Evolutionary conservation across 2,329 filamentous ascomycete species (phyloP).

Genomic region (Cadophora sp.): DNA sequence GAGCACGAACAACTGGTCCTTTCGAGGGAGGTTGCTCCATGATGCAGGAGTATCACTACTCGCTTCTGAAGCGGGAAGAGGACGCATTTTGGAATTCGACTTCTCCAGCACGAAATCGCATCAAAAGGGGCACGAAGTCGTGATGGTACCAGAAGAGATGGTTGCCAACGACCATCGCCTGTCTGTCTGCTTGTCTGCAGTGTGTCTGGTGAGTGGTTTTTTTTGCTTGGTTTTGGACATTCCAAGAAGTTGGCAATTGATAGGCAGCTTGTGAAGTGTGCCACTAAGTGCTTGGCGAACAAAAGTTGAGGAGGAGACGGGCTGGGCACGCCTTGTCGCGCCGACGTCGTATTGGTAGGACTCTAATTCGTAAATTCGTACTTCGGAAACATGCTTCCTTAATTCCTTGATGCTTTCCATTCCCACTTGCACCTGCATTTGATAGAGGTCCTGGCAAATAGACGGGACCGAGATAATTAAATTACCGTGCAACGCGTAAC

Average conservation of each 20-base stretch:
- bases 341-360: neutral
- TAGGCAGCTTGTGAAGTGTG: conserved; percentile 2
- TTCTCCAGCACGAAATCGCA: neutral
- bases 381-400: neutral
- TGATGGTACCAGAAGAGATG: conserved; percentile 4
- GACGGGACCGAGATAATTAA: conserved; percentile 1
- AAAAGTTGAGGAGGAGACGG: conserved; percentile 3
- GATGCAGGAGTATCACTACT: conserved; percentile 1
- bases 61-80: conserved; percentile 16
- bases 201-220: conserved; percentile 2
- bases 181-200: neutral
- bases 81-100: conserved; percentile 4
- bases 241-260: conserved; percentile 18
- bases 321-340: neutral
- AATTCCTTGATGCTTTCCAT: neutral
- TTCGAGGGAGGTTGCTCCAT: conserved; percentile 18
- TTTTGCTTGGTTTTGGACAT: neutral
- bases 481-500: conserved; percentile 8
- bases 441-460: neutral
- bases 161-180: conserved; percentile 12
- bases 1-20: conserved; percentile 14
- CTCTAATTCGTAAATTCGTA: neutral
- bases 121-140: neutral
- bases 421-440: neutral
- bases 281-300: conserved; percentile 2